Conservation (phyloP, 73 alveolate species). For the Paramecium sonneborni region DNA sequence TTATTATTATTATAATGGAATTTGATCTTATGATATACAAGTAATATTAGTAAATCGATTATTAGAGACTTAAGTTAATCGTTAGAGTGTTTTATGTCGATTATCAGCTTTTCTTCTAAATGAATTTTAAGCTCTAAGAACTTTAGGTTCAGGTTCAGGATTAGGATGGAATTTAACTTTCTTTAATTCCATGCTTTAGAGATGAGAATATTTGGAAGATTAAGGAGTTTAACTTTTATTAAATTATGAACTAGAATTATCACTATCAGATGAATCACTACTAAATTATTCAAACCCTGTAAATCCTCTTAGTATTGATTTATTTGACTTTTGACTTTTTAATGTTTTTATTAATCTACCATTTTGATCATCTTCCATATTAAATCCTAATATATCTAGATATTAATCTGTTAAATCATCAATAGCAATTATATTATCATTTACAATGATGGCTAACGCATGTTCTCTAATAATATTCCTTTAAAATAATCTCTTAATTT, state of each 20-base stretch:
- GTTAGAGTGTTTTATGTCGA: background rate
- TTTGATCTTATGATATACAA: background rate
- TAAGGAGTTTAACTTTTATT: background rate
- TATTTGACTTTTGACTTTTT: background rate
- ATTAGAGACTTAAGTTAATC: background rate
- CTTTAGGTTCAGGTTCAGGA: conserved; percentile 32
- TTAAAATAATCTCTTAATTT: background rate
- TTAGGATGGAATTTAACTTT: background rate
- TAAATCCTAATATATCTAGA: background rate
- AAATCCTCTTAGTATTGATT: background rate
- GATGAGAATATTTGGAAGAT: background rate
- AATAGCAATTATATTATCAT: background rate
- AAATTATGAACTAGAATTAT: background rate
- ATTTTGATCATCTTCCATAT: background rate
- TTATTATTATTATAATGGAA: no score
- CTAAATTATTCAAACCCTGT: background rate
- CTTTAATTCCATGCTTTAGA: background rate
- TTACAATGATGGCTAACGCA: background rate
- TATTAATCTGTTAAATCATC: background rate
- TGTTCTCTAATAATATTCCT: background rate
- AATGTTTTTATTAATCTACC: background rate
- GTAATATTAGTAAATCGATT: background rate
- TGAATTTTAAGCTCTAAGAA: background rate
- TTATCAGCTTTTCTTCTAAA: background rate
- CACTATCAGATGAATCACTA: background rate